Conservation (phyloP, 2,329 filamentous ascomycete species). For the Cercospora janseana region DNA sequence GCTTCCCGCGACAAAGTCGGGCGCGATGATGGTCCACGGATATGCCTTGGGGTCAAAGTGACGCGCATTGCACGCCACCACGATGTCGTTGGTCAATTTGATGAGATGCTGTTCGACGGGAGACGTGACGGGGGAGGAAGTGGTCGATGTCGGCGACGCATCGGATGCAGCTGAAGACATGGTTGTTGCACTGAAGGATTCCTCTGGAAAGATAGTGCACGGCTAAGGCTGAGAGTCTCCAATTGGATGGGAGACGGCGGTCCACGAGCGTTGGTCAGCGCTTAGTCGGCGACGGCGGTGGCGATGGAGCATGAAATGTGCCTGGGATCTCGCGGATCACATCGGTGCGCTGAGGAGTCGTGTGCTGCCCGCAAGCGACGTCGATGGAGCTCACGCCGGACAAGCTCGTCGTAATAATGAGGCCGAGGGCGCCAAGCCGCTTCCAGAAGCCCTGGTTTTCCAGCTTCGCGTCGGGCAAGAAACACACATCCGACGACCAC, state of each 20-base stretch:
- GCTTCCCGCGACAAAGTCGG: slow-evolving; percentile 4
- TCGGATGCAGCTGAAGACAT: slow-evolving; percentile 7
- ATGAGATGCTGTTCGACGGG: slow-evolving; percentile 7
- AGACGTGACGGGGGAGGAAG: slow-evolving; percentile 5
- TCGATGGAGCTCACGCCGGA: too few species aligned
- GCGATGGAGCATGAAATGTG: neutral
- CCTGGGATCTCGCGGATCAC: neutral
- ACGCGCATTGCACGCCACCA: slow-evolving; percentile 2
- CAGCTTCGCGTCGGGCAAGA: too few species aligned
- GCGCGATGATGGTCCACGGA: slow-evolving; percentile 5
- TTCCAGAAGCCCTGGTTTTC: too few species aligned
- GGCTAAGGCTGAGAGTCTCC: neutral
- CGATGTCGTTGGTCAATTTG: slow-evolving; percentile 11
- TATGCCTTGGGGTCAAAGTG: slow-evolving; percentile 4
- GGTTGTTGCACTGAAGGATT: slow-evolving; percentile 11
- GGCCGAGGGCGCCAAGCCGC: too few species aligned
- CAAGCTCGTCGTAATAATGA: too few species aligned
- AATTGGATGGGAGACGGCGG: neutral
- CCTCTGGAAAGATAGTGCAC: neutral
- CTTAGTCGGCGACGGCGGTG: neutral
- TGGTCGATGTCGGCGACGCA: slow-evolving; percentile 1
- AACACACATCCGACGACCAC: too few species aligned
- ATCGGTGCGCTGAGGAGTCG: neutral
- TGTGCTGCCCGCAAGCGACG: slow-evolving; percentile 7
- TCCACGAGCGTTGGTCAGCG: neutral